phyloP scores from a whole-genome alignment of 2,329 filamentous ascomycete species.

The Cytospora chrysosperma region DNA sequence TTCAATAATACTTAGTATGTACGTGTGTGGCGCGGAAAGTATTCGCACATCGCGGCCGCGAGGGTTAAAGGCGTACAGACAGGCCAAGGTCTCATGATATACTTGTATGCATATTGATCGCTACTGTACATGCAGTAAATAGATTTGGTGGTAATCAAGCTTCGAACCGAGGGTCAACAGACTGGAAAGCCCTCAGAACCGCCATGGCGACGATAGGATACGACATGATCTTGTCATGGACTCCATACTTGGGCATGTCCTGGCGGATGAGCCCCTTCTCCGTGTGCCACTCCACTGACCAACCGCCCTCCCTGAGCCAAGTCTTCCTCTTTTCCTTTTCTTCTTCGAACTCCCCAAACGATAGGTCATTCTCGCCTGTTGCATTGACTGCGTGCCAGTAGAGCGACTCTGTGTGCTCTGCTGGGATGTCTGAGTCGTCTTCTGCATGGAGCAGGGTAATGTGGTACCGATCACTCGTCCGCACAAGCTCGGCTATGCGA shows the following conservation, averaged over 20 bases:
- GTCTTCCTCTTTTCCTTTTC: conserved; percentile 40
- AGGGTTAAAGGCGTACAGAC: too few species aligned
- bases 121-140: too few species aligned
- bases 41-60: too few species aligned
- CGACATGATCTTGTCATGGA: conserved; percentile 59
- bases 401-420: conserved; percentile 47
- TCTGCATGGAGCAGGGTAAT: conserved; percentile 46
- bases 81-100: too few species aligned
- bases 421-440: conserved; percentile 53
- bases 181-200: conserved; percentile 45
- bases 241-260: conserved; percentile 53
- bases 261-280: conserved; percentile 49
- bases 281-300: conserved; percentile 47
- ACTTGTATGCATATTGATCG: too few species aligned
- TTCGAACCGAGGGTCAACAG: too few species aligned
- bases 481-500: conserved; percentile 35
- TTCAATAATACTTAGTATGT: too few species aligned
- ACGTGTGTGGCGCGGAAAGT: too few species aligned
- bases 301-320: conserved; percentile 49
- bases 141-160: too few species aligned
- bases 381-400: conserved; percentile 58
- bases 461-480: conserved; percentile 27
- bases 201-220: conserved; percentile 54
- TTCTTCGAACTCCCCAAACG: conserved; percentile 44
- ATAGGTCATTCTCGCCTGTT: conserved; percentile 36